phyloP scores from a whole-genome alignment of 371 early-diverging fungal species.

The Apophysomyces variabilis region DNA sequence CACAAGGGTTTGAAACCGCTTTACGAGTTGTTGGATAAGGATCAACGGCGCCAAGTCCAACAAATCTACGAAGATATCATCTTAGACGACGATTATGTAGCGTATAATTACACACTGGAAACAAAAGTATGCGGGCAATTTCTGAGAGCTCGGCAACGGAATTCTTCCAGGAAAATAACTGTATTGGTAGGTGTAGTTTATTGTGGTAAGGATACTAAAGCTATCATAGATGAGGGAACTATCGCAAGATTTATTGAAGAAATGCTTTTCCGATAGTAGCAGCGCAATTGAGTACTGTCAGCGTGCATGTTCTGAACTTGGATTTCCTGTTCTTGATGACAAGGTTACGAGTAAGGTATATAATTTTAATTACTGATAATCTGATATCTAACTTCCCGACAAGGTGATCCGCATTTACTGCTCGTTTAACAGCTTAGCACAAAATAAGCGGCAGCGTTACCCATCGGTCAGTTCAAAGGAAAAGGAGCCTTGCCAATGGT shows the following conservation, averaged over 20 bases:
- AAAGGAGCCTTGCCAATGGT: not conserved
- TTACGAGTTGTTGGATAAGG: not conserved
- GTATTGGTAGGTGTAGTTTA: not conserved
- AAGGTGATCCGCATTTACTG: not conserved
- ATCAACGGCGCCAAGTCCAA: not conserved
- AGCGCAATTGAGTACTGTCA: not conserved
- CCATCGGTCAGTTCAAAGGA: not conserved
- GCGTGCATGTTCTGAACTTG: not conserved
- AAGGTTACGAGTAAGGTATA: not conserved
- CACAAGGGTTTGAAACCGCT: not conserved
- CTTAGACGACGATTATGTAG: not conserved
- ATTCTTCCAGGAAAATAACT: not conserved
- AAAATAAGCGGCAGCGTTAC: not conserved
- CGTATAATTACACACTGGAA: not conserved
- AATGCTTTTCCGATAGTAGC: not conserved
- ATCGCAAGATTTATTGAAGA: not conserved
- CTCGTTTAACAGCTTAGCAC: not conserved
- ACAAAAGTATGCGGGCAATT: not conserved
- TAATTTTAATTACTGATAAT: not conserved
- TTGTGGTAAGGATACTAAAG: not conserved
- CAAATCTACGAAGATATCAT: not conserved
- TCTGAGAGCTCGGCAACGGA: not conserved
- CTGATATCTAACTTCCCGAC: not conserved
- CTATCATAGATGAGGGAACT: not conserved
- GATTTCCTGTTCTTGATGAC: not conserved